Evolutionary conservation across 73 alveolate species (phyloP).

Genomic region (Paramecium sexaurelia): DNA sequence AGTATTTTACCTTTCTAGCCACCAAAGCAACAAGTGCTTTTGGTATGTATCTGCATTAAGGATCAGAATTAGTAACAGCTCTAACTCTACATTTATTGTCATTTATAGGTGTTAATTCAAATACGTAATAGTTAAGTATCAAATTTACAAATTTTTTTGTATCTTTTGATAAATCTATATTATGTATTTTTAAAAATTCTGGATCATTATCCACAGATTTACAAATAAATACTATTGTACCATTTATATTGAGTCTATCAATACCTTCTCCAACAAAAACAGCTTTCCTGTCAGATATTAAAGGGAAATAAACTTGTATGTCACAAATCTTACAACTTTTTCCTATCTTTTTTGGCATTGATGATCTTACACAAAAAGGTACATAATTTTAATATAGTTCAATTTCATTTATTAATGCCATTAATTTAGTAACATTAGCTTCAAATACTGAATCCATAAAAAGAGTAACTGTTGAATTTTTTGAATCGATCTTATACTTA

Average conservation of each 20-base stretch:
- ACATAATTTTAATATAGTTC: background rate
- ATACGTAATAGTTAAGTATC: background rate
- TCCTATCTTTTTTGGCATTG: background rate
- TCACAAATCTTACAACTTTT: background rate
- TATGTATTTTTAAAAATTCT: background rate
- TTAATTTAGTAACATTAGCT: constrained; percentile 15
- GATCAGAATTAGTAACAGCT: constrained; percentile 1
- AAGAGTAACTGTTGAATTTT: background rate
- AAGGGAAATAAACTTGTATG: background rate
- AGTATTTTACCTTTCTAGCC: background rate
- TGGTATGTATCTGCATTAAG: background rate
- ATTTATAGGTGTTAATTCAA: constrained; percentile 22
- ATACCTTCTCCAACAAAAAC: constrained; percentile 25
- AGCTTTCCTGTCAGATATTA: background rate
- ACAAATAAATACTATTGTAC: constrained; percentile 32
- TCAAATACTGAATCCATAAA: background rate
- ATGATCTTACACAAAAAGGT: background rate
- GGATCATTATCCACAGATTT: constrained; percentile 25
- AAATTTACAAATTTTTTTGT: background rate
- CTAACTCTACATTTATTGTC: background rate
- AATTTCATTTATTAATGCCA: constrained; percentile 17
- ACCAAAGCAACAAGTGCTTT: background rate
- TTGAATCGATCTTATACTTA: background rate
- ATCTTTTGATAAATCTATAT: background rate
- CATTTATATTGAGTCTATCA: constrained; percentile 1